Percentiles rank a stretch among this genome's conserved stretches.
These are phyloP conservation scores for Arachis monticola DNA, from an alignment of 331 rosid genomes.

Conservation along the genomic window DNA sequence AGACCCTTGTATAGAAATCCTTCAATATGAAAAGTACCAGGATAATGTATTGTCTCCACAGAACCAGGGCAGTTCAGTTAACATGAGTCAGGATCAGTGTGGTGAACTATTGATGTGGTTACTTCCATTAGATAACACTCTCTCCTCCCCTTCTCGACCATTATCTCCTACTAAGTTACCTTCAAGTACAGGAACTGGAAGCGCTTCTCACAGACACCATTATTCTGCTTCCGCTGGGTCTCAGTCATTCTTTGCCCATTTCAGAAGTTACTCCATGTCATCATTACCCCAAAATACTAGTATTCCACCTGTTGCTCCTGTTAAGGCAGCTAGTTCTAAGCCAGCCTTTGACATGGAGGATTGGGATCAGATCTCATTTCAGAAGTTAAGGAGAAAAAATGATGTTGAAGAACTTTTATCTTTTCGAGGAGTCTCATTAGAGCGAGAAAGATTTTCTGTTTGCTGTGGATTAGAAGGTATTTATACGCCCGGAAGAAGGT, in stretches of 20 bases:
- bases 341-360: slow-evolving; percentile 84
- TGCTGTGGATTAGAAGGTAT: slow-evolving; percentile 97
- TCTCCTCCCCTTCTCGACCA: slow-evolving; percentile 59
- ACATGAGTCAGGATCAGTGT: slow-evolving; percentile 67
- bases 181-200: slow-evolving; percentile 60
- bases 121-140: slow-evolving; percentile 86
- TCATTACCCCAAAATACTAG: slow-evolving; percentile 75
- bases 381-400: slow-evolving; percentile 60
- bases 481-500: slow-evolving; percentile 92
- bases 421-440: slow-evolving; percentile 95
- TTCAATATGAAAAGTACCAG: slow-evolving; percentile 85
- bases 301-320: slow-evolving; percentile 55
- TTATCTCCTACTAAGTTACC: slow-evolving; percentile 60
- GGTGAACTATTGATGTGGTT: slow-evolving; percentile 91
- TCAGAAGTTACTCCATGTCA: slow-evolving; percentile 98
- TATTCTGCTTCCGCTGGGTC: slow-evolving; percentile 70
- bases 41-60: slow-evolving; percentile 60
- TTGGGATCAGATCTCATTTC: slow-evolving; percentile 82
- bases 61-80: slow-evolving; percentile 49
- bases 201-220: slow-evolving; percentile 61
- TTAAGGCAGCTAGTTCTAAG: slow-evolving; percentile 78
- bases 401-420: slow-evolving; percentile 79
- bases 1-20: slow-evolving; percentile 94
- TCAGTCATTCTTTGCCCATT: slow-evolving; percentile 80
- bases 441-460: slow-evolving; percentile 93